Base-by-base conservation (phyloP, 2,329 filamentous ascomycete species). In the Alternaria rosae region DNA sequence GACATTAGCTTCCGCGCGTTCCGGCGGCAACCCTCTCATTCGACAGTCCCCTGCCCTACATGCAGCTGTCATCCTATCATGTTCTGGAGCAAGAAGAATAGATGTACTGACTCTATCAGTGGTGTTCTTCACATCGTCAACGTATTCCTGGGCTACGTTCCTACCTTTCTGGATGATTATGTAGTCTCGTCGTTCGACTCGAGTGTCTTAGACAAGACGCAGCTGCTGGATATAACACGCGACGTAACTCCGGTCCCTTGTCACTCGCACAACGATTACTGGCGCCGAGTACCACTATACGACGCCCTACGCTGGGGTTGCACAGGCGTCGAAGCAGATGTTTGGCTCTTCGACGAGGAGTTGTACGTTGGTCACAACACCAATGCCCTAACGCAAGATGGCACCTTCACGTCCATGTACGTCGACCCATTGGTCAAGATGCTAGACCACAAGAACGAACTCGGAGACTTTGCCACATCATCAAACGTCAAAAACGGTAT, bases 201-300 rank as follows among this genome's bases (percentile, higher is more conserved):
- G 83, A 81, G 78, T 35, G 71, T 76, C 25, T 70, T 76, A 10
- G 76, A 79, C 32, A 69, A 80, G 21, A 62, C 72, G 6, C 72
- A 75, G 43, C 81, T 84, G 0, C 81, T 83, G 1, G 84, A 86
- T 68, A 78, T 83, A 64, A 85, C 84, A 5, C 81, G 80, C 21
- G 83, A 84, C 51, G 81, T 86, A 30, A 71, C 76, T 2, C 84
- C 85, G 0, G 81, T 85, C 12, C 79, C 78, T 30, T 87, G 85
- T 61, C 85, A 87, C 67, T 87, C 85, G 4, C 86, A 88, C 68
- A 88, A 88, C 68, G 86, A 88, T 71, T 87, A 88, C 73, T 87
- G 85, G 85, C 83, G 85, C 9, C 79, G 78, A 3, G 79, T 86
- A 0, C 86, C 86, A 1, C 79, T 88, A 0, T 86, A 82, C 69